A percentile compares a stretch with the other conserved stretches of the same genome.
Conservation (phyloP, 2,329 filamentous ascomycete species). For the Thelonectria blattea region DNA sequence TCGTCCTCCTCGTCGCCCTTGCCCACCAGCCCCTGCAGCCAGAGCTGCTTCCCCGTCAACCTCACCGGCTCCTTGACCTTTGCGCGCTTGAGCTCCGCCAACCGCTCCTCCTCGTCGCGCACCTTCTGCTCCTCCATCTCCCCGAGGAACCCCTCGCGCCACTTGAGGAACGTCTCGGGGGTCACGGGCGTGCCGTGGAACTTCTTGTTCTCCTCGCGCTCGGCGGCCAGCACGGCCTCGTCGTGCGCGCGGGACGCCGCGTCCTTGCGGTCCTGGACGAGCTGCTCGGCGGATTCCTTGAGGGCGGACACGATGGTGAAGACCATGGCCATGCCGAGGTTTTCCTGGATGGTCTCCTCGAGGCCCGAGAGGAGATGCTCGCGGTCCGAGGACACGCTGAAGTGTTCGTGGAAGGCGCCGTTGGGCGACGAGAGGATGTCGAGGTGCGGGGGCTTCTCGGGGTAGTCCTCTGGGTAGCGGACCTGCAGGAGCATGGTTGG, state of each 20-base stretch:
- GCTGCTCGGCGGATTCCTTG: slow-evolving; percentile 88
- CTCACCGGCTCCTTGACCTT: slow-evolving; percentile 76
- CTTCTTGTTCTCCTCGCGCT: slow-evolving; percentile 94
- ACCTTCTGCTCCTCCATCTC: slow-evolving; percentile 80
- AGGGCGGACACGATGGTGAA: slow-evolving; percentile 88
- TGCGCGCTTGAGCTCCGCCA: slow-evolving; percentile 82
- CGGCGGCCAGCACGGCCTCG: slow-evolving; percentile 62
- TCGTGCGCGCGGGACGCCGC: slow-evolving; percentile 65
- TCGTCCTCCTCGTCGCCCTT: slow-evolving; percentile 72
- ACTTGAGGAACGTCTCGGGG: slow-evolving; percentile 82
- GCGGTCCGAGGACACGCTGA: slow-evolving; percentile 84
- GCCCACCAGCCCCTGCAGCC: slow-evolving; percentile 75
- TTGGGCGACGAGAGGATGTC: slow-evolving; percentile 79
- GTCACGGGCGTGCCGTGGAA: slow-evolving; percentile 92
- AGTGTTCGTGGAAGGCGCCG: slow-evolving; percentile 69
- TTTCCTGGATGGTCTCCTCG: slow-evolving; percentile 82
- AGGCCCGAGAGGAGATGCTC: slow-evolving; percentile 73
- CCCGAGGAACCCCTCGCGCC: slow-evolving; percentile 77
- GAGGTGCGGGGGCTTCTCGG: slow-evolving; percentile 82
- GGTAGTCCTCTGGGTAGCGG: slow-evolving; percentile 88
- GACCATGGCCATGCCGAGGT: slow-evolving; percentile 95
- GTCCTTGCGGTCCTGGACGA: slow-evolving; percentile 76
- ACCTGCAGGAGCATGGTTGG: slow-evolving; percentile 83
- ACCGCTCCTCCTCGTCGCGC: slow-evolving; percentile 75
- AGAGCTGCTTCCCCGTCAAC: slow-evolving; percentile 76